A percentile compares a stretch with the other conserved stretches of the same genome.
These are phyloP conservation scores for Heliophila coronopifolia DNA, from an alignment of 441 rosid species.

Conservation along the genomic window DNA sequence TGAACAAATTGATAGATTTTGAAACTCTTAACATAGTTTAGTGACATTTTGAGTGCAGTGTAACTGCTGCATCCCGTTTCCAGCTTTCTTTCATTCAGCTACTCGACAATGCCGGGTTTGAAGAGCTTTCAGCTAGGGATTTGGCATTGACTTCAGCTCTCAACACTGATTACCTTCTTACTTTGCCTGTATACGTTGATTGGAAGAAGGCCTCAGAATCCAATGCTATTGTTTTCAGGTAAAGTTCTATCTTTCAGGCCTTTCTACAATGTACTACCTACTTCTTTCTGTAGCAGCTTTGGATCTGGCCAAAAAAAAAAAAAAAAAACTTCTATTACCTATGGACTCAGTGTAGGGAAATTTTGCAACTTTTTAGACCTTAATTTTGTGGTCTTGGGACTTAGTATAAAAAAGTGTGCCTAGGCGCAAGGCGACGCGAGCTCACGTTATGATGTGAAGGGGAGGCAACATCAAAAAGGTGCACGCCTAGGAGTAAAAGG, in stretches of 20 bases:
- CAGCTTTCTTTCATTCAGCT: conserved; percentile 93
- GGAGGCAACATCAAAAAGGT: no score
- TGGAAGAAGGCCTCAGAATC: conserved; percentile 89
- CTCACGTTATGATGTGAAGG: no score
- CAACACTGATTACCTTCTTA: conserved; percentile 88
- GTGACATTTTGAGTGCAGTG: conserved; percentile 38
- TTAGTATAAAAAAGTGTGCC: no score
- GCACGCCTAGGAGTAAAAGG: no score
- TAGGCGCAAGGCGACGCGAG: no score
- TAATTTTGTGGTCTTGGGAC: background rate
- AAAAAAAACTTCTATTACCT: background rate
- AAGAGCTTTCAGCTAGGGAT: conserved; percentile 85
- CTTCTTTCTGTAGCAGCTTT: background rate
- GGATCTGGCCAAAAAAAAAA: no score
- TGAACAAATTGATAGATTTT: background rate
- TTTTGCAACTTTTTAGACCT: background rate
- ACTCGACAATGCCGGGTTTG: conserved; percentile 75
- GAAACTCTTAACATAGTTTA: conserved; percentile 10
- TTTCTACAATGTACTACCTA: no score
- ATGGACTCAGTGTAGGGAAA: background rate
- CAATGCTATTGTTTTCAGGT: conserved; percentile 90
- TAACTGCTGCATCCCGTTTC: conserved; percentile 73
- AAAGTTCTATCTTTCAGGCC: no score
- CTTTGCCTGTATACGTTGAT: conserved; percentile 80
- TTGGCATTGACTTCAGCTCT: conserved; percentile 80